A percentile compares a stretch with the other conserved stretches of the same genome.
Conservation (phyloP, 495 filamentous ascomycete species). For the Paragyromitra xinjiangensis region DNA sequence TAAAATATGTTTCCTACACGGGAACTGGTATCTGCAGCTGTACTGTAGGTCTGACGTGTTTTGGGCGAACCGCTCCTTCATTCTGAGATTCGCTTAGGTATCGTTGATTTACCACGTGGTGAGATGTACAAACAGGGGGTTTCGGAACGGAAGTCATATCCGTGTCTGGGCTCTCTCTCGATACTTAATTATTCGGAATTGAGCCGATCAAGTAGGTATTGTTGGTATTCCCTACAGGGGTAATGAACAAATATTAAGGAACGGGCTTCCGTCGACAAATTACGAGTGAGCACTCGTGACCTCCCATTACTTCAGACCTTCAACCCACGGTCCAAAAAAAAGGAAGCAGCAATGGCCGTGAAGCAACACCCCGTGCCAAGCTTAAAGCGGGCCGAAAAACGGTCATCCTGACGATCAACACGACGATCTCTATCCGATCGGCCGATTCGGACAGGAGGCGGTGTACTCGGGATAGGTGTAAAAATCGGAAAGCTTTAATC, state of each 20-base stretch:
- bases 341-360: background rate
- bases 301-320: background rate
- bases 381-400: background rate
- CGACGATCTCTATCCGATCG: conserved; percentile 1
- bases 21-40: background rate
- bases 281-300: conserved; percentile 6
- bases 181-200: background rate
- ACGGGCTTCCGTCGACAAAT: background rate
- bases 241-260: background rate
- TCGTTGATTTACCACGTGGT: conserved; percentile 5
- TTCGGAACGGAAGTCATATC: conserved; percentile 8
- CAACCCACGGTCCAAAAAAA: background rate
- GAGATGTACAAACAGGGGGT: conserved; percentile 4
- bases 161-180: background rate
- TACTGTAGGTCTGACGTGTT: conserved; percentile 33
- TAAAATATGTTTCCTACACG: background rate
- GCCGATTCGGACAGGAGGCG: conserved; percentile 5
- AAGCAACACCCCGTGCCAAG: background rate
- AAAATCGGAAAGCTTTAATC: too few species aligned
- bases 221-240: background rate
- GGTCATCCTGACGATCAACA: conserved; percentile 3
- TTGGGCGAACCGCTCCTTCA: background rate
- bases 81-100: conserved; percentile 10
- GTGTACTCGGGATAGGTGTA: background rate
- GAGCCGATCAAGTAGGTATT: background rate